phyloP scores from a whole-genome alignment of 768 basidiomycete genomes.

The Hericium rajendrae region DNA sequence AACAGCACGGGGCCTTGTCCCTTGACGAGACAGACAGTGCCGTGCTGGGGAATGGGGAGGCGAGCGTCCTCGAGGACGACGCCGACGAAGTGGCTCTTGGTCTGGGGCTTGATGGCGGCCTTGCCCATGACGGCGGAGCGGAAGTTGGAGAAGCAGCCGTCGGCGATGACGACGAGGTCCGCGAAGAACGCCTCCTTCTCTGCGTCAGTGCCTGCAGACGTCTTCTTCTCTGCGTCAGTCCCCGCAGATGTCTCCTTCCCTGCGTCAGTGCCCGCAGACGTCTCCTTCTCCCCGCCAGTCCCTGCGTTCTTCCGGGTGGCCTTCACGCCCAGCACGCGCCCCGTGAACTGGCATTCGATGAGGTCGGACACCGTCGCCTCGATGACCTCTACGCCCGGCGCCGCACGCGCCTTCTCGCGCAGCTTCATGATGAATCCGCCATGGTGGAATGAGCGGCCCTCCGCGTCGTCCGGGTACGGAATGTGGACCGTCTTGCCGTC shows the following conservation, averaged over 20 bases:
- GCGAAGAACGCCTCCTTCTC: slow-evolving; percentile 54
- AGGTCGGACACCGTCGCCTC: slow-evolving; percentile 80
- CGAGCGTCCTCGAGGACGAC: slow-evolving; percentile 68
- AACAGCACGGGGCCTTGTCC: slow-evolving; percentile 82
- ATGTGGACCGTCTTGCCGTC: slow-evolving; percentile 68
- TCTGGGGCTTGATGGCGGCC: slow-evolving; percentile 37
- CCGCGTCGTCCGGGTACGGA: slow-evolving; percentile 66
- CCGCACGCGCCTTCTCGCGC: slow-evolving; percentile 51
- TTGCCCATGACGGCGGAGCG: slow-evolving; percentile 54
- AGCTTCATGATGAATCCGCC: slow-evolving; percentile 81
- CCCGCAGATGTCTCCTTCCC: slow-evolving; percentile 34
- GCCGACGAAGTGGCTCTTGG: slow-evolving; percentile 78
- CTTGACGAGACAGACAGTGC: slow-evolving; percentile 76
- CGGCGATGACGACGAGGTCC: slow-evolving; percentile 79
- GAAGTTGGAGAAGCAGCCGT: slow-evolving; percentile 95
- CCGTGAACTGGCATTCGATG: slow-evolving; percentile 44
- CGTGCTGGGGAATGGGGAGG: slow-evolving; percentile 67
- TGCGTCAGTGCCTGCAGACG: slow-evolving; percentile 17
- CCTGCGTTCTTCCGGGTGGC: slow-evolving; percentile 34
- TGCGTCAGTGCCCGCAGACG: slow-evolving; percentile 17
- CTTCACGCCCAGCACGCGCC: slow-evolving; percentile 56
- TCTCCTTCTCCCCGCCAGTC: slow-evolving; percentile 29
- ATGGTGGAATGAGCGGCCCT: slow-evolving; percentile 90
- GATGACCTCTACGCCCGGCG: slow-evolving; percentile 63
- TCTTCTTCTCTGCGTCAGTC: slow-evolving; percentile 29